Base-by-base conservation (phyloP, 2,329 filamentous ascomycete genomes). In the Daldinia sp. region DNA sequence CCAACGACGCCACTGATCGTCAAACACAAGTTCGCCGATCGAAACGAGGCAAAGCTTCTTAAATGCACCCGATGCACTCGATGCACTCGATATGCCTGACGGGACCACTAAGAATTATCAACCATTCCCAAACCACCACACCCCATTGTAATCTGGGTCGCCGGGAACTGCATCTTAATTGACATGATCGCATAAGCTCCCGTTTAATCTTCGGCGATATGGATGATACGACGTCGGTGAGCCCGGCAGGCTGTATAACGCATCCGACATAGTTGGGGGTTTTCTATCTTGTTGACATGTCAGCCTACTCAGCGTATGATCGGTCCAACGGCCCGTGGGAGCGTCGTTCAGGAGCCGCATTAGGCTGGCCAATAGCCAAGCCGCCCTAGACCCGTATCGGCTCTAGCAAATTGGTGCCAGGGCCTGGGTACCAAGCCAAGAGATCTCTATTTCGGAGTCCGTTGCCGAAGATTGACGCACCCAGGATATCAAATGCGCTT, bases 291-390 rank as follows among this genome's bases (percentile, higher is more conserved):
- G 49, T 56, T 51, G 21, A 48, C 41, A 56, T 50, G 48, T 37
- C 49, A 59, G 43, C 49, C 53, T 43, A 34, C 30, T 64, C 64
- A 61, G 54, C 61, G 64, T 64, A 35, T 50, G 54, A 59, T 68
- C 72, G 72, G 72, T 58, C 65, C 58, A 66, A 67, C 72, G 72
- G 72, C 37, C 72, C 72, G 72, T 32, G 63, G 66, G 69, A 70
- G 71, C 71, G 71, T 69, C 58, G 45, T 54, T 35, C 58, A 64
- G 52, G 63, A 66, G 63, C 62, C 64, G 61, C 62, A 58, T 62
- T 48, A 37, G 43, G 53, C 53, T 62, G 52, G 35, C 68, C 66
- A 68, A 68, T 70, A 35, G 47, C 39, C 15, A 57, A 54, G 41
- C 48, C 21, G 10, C 43, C 29, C 43, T 52, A 61, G 47, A 51